These are phyloP conservation scores for Sistotremastrum suecicum DNA, from an alignment of 768 basidiomycete genomes.

Conservation along the genomic window DNA sequence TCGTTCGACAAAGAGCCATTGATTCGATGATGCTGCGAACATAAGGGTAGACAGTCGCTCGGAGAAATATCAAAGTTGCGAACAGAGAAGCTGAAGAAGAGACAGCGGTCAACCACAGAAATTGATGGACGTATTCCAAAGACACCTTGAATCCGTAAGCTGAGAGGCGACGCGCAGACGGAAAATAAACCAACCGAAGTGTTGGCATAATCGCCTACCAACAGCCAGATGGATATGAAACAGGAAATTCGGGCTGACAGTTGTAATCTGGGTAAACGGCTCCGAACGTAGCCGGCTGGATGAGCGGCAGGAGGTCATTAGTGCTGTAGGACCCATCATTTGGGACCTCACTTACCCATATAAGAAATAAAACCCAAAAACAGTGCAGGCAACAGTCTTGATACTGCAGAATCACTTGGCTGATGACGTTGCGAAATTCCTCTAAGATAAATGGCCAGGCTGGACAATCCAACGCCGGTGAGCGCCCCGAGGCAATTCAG, in stretches of 20 bases:
- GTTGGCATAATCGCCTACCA: slow-evolving; percentile 23
- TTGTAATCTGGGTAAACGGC: slow-evolving; percentile 29
- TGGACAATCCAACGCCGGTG: slow-evolving; percentile 23
- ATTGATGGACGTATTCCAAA: slow-evolving; percentile 16
- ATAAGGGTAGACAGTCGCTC: slow-evolving; percentile 26
- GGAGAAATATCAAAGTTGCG: slow-evolving; percentile 23
- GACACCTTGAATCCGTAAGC: neutral
- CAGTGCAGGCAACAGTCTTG: slow-evolving; percentile 25
- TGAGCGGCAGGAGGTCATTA: slow-evolving; percentile 2
- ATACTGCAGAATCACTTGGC: slow-evolving; percentile 12
- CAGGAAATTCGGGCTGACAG: slow-evolving; percentile 30
- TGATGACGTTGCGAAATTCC: slow-evolving; percentile 11
- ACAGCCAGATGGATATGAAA: slow-evolving; percentile 32
- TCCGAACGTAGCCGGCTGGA: slow-evolving; percentile 27
- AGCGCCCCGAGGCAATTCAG: slow-evolving; percentile 30
- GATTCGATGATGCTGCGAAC: too few relatives aligned
- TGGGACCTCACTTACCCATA: slow-evolving; percentile 14
- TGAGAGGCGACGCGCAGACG: neutral
- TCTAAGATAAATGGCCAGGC: slow-evolving; percentile 18
- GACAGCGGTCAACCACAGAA: slow-evolving; percentile 27
- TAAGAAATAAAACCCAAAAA: slow-evolving; percentile 27
- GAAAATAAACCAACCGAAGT: slow-evolving; percentile 15
- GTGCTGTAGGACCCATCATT: neutral
- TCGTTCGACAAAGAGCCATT: too few relatives aligned
- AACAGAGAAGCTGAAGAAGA: slow-evolving; percentile 24